Conservation (phyloP, 176 grass and related monocot genomes). For the Oryza officinalis region DNA sequence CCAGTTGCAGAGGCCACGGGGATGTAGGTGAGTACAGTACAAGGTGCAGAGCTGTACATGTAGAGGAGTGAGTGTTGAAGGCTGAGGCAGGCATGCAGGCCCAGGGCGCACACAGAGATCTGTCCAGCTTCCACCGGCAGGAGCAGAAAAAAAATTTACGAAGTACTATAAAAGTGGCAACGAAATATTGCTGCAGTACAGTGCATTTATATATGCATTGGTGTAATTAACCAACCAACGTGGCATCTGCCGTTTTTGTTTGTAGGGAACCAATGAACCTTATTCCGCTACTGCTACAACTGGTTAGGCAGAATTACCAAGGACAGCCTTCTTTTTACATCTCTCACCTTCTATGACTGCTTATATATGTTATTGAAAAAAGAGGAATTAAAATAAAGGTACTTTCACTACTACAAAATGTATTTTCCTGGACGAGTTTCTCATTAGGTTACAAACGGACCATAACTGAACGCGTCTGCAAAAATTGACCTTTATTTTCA, state of each 20-base stretch:
- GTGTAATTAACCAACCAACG: neutral
- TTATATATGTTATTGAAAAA: neutral
- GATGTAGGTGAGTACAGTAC: conserved; percentile 6
- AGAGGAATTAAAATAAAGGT: neutral
- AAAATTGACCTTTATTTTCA: too few species aligned
- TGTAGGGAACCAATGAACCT: neutral
- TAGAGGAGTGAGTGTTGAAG: neutral
- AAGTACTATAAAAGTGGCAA: neutral
- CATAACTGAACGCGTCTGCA: too few species aligned
- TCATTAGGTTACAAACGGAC: too few species aligned
- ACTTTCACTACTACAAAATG: too few species aligned
- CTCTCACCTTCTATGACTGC: neutral
- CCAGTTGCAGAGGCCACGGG: neutral
- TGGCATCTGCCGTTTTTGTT: neutral
- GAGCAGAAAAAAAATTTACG: neutral
- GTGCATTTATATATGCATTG: neutral
- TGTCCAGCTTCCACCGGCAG: conserved; percentile 11
- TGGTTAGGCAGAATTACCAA: neutral
- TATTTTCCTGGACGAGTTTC: too few species aligned
- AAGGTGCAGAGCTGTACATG: neutral
- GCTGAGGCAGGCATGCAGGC: neutral
- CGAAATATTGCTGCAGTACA: neutral
- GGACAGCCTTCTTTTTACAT: neutral
- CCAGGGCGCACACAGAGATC: neutral
- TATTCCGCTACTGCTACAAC: neutral